Evolutionary conservation across 768 basidiomycete genomes (phyloP).

Genomic region (Boletellus sp.): DNA sequence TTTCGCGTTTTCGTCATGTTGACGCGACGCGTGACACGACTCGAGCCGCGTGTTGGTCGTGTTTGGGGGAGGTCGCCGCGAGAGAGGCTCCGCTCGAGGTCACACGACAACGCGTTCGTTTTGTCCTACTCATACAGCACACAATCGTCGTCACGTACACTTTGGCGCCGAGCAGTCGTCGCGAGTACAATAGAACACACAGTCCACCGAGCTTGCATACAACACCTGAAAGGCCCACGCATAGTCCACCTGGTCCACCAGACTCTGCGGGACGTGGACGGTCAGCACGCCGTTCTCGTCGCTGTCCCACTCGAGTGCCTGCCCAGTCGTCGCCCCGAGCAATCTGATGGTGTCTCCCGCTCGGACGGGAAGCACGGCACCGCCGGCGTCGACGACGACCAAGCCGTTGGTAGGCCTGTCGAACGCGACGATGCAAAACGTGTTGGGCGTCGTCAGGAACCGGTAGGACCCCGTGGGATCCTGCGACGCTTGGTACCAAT

Average conservation of each 20-base stretch:
- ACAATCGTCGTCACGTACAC: no score
- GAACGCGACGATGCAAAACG: slow-evolving; percentile 50
- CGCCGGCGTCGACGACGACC: slow-evolving; percentile 33
- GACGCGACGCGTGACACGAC: neutral
- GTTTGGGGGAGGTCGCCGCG: slow-evolving; percentile 1
- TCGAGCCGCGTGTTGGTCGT: neutral
- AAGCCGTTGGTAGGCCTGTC: slow-evolving; percentile 31
- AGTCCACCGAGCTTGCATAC: slow-evolving; percentile 22
- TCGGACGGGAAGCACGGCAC: slow-evolving; percentile 40
- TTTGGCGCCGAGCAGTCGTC: no score
- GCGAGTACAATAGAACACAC: no score
- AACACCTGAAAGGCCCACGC: slow-evolving; percentile 43
- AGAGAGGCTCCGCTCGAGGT: neutral
- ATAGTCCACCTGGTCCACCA: slow-evolving; percentile 22
- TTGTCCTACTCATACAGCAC: no score
- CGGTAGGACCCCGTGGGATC: slow-evolving; percentile 34
- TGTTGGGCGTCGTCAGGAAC: slow-evolving; percentile 48
- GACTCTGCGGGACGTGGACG: neutral
- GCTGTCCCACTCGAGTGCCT: slow-evolving; percentile 26
- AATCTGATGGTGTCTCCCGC: slow-evolving; percentile 41
- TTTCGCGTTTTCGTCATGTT: neutral
- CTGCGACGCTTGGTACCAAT: slow-evolving; percentile 47
- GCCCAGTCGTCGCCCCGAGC: slow-evolving; percentile 30
- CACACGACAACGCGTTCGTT: no score
- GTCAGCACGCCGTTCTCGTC: slow-evolving; percentile 6